phyloP scores from a whole-genome alignment of 148 eudicot genomes.

The Rhododendron ferrugineum region DNA sequence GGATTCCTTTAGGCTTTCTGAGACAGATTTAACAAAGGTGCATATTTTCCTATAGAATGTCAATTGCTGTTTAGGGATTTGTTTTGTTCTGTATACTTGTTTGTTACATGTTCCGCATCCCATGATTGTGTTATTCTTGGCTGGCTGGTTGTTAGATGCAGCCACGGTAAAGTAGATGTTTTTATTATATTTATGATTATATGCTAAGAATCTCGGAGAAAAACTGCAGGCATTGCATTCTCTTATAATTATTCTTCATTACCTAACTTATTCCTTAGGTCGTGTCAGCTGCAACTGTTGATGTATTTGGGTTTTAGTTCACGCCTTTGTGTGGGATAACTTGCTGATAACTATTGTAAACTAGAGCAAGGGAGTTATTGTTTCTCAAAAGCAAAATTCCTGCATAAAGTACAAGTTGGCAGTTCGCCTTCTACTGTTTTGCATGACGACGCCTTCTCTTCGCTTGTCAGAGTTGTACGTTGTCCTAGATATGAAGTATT shows the following conservation, averaged over 20 bases:
- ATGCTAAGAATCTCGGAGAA: background rate
- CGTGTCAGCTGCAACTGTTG: background rate
- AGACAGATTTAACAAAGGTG: slow-evolving; percentile 67
- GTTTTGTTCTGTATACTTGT: background rate
- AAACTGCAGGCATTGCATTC: background rate
- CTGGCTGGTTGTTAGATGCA: background rate
- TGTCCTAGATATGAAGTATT: background rate
- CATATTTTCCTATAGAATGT: background rate
- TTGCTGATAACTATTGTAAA: background rate
- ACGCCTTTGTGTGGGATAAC: background rate
- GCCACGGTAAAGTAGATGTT: background rate
- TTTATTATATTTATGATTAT: background rate
- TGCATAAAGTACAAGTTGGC: background rate
- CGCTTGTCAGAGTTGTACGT: background rate
- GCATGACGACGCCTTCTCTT: background rate
- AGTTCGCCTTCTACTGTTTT: background rate
- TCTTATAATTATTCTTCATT: background rate
- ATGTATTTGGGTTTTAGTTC: background rate
- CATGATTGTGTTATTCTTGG: background rate
- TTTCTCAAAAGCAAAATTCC: background rate
- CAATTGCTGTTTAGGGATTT: background rate
- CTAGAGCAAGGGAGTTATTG: background rate
- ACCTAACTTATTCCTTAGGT: background rate
- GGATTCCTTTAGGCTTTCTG: slow-evolving; percentile 55
- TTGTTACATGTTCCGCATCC: background rate